These are phyloP conservation scores for Auricularia auricula-judae DNA, from an alignment of 768 basidiomycete genomes.

Conservation along the genomic window DNA sequence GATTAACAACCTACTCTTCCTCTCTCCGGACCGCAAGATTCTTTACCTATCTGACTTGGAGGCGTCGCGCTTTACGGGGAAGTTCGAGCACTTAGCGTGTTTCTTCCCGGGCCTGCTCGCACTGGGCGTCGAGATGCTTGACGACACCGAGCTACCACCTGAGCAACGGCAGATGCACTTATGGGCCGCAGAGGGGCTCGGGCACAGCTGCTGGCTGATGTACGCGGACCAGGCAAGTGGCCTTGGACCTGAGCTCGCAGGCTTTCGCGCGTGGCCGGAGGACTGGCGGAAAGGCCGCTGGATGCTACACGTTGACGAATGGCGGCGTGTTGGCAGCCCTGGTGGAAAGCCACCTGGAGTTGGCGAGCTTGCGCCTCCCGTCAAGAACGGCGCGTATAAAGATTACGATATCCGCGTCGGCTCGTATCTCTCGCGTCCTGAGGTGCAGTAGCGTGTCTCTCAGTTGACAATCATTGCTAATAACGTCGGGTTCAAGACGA, in stretches of 20 bases:
- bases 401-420: conserved; percentile 43
- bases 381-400: conserved; percentile 11
- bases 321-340: conserved; percentile 17
- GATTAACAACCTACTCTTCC: conserved; percentile 42
- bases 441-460: conserved; percentile 29
- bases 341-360: conserved; percentile 11
- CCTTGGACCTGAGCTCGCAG: conserved; percentile 44
- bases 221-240: conserved; percentile 65
- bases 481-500: conserved; percentile 31
- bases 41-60: conserved; percentile 41
- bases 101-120: conserved; percentile 70
- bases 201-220: conserved; percentile 56
- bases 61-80: conserved; percentile 27
- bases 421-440: conserved; percentile 55
- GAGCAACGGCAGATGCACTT: conserved; percentile 54
- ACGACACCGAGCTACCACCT: conserved; percentile 38
- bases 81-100: conserved; percentile 66
- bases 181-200: conserved; percentile 69
- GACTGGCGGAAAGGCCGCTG: conserved; percentile 20
- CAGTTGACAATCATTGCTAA: no score
- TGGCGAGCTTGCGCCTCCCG: conserved; percentile 2
- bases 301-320: conserved; percentile 24
- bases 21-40: conserved; percentile 52
- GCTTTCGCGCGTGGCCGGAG: conserved; percentile 20
- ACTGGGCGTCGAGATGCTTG: conserved; percentile 53